A percentile compares a stretch with the other conserved stretches of the same genome.
phyloP scores from a whole-genome alignment of 2,329 filamentous ascomycete genomes.

The Cercospora berteroae region DNA sequence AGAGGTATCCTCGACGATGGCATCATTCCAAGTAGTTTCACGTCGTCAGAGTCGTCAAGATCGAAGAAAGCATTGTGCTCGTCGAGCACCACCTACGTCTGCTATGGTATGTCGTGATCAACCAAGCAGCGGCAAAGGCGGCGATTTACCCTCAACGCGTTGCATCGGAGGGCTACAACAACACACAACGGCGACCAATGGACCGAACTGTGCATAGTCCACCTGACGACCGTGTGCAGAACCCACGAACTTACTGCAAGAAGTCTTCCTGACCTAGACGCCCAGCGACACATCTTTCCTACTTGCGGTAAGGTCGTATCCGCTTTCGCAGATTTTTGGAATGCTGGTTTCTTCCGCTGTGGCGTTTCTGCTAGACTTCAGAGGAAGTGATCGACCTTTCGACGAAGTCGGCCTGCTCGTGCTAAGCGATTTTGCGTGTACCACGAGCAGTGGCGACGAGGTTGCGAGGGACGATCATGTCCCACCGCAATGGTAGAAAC shows the following conservation, averaged over 20 bases:
- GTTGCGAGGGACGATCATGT: not conserved
- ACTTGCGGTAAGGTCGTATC: not conserved
- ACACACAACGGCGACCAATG: not conserved
- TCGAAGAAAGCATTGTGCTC: not conserved
- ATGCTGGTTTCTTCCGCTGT: not conserved
- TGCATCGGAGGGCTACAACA: not conserved
- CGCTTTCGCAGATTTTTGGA: not conserved
- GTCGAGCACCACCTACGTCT: not conserved
- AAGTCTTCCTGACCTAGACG: not conserved
- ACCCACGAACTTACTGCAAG: not conserved
- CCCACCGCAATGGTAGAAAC: not conserved
- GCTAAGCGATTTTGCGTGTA: not conserved
- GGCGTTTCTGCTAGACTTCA: not conserved
- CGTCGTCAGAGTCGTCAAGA: not conserved
- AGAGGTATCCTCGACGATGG: not conserved
- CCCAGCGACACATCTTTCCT: not conserved
- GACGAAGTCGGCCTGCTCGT: not conserved
- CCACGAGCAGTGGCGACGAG: not conserved
- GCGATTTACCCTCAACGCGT: not conserved
- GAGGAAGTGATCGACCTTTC: constrained; percentile 1
- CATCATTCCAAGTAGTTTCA: not conserved
- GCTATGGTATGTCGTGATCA: not conserved
- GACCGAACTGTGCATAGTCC: not conserved
- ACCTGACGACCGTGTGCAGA: not conserved
- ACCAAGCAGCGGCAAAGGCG: not conserved